These are phyloP conservation scores for Penicillium sp. DNA, from an alignment of 2,329 filamentous ascomycete genomes.

Conservation along the genomic window DNA sequence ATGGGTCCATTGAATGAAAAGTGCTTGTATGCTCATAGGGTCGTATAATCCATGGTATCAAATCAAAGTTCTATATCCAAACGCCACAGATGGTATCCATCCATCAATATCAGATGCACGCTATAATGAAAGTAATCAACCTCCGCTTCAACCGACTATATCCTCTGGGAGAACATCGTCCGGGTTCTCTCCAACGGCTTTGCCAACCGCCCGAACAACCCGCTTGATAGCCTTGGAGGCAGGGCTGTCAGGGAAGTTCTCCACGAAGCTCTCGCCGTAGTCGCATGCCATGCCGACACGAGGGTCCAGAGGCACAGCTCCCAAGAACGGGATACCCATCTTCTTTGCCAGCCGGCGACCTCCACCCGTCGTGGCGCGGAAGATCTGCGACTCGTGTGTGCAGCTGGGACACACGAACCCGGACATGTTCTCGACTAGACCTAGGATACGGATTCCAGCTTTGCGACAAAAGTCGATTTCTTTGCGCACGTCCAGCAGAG, in stretches of 20 bases:
- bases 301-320: slow-evolving; percentile 86
- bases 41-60: slow-evolving; percentile 19
- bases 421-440: slow-evolving; percentile 96
- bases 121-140: slow-evolving; percentile 15
- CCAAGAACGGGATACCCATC: slow-evolving; percentile 84
- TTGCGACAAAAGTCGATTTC: slow-evolving; percentile 98
- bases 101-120: slow-evolving; percentile 23
- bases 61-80: slow-evolving; percentile 20
- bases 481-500: slow-evolving; percentile 88
- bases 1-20: background rate
- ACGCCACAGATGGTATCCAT: slow-evolving; percentile 17
- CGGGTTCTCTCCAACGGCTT: slow-evolving; percentile 65
- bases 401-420: slow-evolving; percentile 96
- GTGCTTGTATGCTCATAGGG: background rate
- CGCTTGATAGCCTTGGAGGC: slow-evolving; percentile 78
- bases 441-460: slow-evolving; percentile 83
- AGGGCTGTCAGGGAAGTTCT: slow-evolving; percentile 89
- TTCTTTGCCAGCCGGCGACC: slow-evolving; percentile 78
- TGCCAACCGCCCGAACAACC: slow-evolving; percentile 74
- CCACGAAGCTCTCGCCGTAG: slow-evolving; percentile 95
- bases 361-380: slow-evolving; percentile 87
- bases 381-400: slow-evolving; percentile 77
- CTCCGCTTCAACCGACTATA: slow-evolving; percentile 22
- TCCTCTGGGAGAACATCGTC: slow-evolving; percentile 48
- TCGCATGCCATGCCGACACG: slow-evolving; percentile 95